Evolutionary conservation across 306 rosid genomes (phyloP).

Genomic region (Sindora glabra): DNA sequence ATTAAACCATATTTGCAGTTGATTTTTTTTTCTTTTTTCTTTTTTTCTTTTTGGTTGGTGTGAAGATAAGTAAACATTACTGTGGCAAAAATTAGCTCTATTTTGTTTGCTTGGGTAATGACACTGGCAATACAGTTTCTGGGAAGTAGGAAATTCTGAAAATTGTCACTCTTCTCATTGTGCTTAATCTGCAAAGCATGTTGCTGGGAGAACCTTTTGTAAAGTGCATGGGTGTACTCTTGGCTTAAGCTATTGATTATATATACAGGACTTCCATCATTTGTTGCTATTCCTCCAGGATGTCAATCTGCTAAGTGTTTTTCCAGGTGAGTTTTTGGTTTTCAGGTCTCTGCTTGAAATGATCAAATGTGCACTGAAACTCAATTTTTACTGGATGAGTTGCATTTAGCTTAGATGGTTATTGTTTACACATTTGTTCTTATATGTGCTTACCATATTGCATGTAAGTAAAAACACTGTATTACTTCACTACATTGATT

Average conservation of each 20-base stretch:
- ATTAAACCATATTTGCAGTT: not conserved
- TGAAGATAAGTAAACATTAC: not conserved
- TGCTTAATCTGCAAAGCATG: not conserved
- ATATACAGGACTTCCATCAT: constrained; percentile 66
- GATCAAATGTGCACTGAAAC: not conserved
- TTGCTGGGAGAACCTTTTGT: too few relatives aligned
- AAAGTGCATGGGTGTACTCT: too few relatives aligned
- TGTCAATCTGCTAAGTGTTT: constrained; percentile 62
- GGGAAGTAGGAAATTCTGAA: not conserved
- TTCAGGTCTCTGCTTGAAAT: not conserved
- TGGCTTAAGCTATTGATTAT: constrained; percentile 9
- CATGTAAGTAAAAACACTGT: not conserved
- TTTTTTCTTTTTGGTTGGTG: not conserved
- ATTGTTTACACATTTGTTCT: not conserved
- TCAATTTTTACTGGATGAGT: not conserved
- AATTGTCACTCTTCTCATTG: not conserved
- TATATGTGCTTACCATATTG: constrained; percentile 1
- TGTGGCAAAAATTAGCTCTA: not conserved
- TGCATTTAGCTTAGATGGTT: not conserved
- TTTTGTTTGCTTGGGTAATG: not conserved
- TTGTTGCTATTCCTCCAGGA: constrained; percentile 59
- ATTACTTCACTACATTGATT: constrained; percentile 11
- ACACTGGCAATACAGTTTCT: constrained; percentile 2
- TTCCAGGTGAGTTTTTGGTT: constrained; percentile 51
- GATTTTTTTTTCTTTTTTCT: too few relatives aligned